Percentiles rank a stretch among this genome's conserved stretches.
Evolutionary conservation across 2,329 filamentous ascomycete genomes (phyloP).

Genomic region (Trichoderma sp.): DNA sequence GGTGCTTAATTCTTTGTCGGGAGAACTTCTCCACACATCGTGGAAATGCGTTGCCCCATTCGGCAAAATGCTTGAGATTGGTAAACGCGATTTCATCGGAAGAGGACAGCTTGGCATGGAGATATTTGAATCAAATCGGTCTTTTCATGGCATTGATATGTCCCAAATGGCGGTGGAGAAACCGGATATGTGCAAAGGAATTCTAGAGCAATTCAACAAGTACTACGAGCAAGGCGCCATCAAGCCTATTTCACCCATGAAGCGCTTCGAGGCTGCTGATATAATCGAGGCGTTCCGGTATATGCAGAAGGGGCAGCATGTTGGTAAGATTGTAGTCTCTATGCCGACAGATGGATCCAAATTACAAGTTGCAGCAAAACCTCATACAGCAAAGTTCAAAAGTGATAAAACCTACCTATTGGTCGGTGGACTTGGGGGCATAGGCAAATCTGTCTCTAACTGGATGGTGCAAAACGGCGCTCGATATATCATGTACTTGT

Average conservation of each 20-base stretch:
- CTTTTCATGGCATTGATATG: slow-evolving; percentile 42
- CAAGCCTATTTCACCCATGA: slow-evolving; percentile 27
- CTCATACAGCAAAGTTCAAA: not conserved
- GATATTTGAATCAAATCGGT: slow-evolving; percentile 46
- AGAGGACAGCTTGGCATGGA: slow-evolving; percentile 50
- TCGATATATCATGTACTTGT: slow-evolving; percentile 28
- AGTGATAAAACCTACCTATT: slow-evolving; percentile 36
- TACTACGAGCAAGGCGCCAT: slow-evolving; percentile 8
- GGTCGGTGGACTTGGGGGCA: slow-evolving; percentile 40
- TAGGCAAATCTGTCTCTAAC: slow-evolving; percentile 37
- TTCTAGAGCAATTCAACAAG: slow-evolving; percentile 2
- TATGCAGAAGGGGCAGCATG: slow-evolving; percentile 33
- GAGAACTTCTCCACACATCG: slow-evolving; percentile 47
- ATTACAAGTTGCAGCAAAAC: not conserved
- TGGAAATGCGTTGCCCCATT: slow-evolving; percentile 51
- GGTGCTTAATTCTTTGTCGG: slow-evolving; percentile 48
- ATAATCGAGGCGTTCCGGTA: slow-evolving; percentile 31
- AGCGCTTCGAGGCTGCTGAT: slow-evolving; percentile 27
- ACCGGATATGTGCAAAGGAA: not conserved
- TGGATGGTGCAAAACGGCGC: slow-evolving; percentile 41
- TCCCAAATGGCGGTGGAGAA: slow-evolving; percentile 3
- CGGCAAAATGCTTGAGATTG: slow-evolving; percentile 53
- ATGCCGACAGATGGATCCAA: slow-evolving; percentile 28
- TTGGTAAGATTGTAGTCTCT: slow-evolving; percentile 43
- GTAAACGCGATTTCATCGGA: slow-evolving; percentile 47